A percentile compares a stretch with the other conserved stretches of the same genome.
Conservation (phyloP, 768 basidiomycete species). For the Agaricus blazei region DNA sequence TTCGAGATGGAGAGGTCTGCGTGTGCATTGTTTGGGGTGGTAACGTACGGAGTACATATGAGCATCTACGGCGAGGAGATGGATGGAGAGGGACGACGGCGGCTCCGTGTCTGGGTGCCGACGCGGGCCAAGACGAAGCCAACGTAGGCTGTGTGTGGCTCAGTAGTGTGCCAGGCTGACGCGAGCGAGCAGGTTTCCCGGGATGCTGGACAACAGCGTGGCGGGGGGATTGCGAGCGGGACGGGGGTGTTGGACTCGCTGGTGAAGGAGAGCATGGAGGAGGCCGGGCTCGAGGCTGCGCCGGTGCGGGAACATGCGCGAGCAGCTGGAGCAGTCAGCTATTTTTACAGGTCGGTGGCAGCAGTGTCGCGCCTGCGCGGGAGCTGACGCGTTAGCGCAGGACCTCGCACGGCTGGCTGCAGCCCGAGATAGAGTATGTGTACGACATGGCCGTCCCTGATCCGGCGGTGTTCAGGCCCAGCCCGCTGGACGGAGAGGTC, state of each 20-base stretch:
- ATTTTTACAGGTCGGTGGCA: constrained; percentile 63
- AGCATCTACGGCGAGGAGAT: constrained; percentile 54
- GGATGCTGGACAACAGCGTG: constrained; percentile 83
- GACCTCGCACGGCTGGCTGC: constrained; percentile 70
- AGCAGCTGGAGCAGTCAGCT: constrained; percentile 68
- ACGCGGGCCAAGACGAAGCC: constrained; percentile 81
- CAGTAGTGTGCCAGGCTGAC: neutral
- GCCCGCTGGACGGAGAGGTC: constrained; percentile 88
- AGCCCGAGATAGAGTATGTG: constrained; percentile 80
- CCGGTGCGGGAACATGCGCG: constrained; percentile 56
- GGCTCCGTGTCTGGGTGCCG: constrained; percentile 79
- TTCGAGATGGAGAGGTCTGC: constrained; percentile 91
- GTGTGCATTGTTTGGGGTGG: constrained; percentile 82
- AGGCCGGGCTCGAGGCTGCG: constrained; percentile 75
- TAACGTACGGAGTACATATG: constrained; percentile 93
- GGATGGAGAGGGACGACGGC: constrained; percentile 27
- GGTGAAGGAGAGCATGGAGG: constrained; percentile 91
- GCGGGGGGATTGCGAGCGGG: constrained; percentile 91
- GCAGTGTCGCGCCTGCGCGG: neutral
- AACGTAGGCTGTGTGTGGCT: constrained; percentile 50
- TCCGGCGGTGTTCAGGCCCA: constrained; percentile 50
- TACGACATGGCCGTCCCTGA: constrained; percentile 80
- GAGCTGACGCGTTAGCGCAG: constrained; percentile 22
- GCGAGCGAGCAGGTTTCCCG: constrained; percentile 60
- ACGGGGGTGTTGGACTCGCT: constrained; percentile 67